Conservation (phyloP, 1,139 yeast genomes). For the Taphrina populina region DNA sequence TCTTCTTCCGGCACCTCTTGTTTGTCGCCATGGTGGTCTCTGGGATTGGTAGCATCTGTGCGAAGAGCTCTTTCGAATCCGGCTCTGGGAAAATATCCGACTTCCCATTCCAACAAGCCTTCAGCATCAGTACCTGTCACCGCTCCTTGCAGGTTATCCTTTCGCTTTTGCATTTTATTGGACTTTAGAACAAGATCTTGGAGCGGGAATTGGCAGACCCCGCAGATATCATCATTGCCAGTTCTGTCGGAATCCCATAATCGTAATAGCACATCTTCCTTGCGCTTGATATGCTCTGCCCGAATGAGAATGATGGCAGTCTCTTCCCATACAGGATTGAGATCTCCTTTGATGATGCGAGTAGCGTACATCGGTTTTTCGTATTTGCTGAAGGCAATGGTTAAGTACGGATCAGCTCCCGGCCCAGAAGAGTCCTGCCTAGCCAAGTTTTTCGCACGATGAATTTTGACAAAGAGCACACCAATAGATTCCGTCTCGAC, state of each 20-base stretch:
- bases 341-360: conserved; percentile 32
- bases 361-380: conserved; percentile 34
- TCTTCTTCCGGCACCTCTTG: conserved; percentile 13
- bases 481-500: conserved; percentile 27
- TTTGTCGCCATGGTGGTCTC: conserved; percentile 30
- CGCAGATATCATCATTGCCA: conserved; percentile 28
- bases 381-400: conserved; percentile 29
- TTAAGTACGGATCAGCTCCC: conserved; percentile 33
- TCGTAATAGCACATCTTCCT: conserved; percentile 28
- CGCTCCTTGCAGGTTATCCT: conserved; percentile 26
- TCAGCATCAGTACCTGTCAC: conserved; percentile 31
- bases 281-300: conserved; percentile 31
- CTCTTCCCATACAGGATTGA: conserved; percentile 32
- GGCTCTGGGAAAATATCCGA: conserved; percentile 27
- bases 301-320: conserved; percentile 21
- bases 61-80: conserved; percentile 14
- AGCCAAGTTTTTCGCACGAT: conserved; percentile 24
- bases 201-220: conserved; percentile 29
- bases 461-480: conserved; percentile 29
- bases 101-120: conserved; percentile 31
- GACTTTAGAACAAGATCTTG: conserved; percentile 27
- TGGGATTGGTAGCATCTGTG: conserved; percentile 22
- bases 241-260: conserved; percentile 28
- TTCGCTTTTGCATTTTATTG: conserved; percentile 26
- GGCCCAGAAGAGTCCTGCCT: conserved; percentile 30